A percentile compares a stretch with the other conserved stretches of the same genome.
phyloP scores from a whole-genome alignment of 495 filamentous ascomycete genomes.

The Aspergillus cavernicola region DNA sequence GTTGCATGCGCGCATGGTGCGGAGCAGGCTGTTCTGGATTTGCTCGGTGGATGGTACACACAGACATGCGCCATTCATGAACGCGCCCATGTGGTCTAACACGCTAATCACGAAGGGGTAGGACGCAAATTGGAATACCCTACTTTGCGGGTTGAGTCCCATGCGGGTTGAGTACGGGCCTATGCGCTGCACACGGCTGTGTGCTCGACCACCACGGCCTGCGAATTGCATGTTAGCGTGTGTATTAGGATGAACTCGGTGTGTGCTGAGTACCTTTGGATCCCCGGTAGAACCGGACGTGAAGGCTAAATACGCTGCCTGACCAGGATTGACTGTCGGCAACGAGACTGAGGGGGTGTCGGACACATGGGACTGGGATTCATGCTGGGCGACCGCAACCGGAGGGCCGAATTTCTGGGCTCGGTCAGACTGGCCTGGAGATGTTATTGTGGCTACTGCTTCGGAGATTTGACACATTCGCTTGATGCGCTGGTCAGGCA shows the following conservation, averaged over 20 bases:
- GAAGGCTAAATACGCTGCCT: conserved; percentile 28
- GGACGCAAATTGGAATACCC: conserved; percentile 55
- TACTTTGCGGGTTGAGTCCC: conserved; percentile 31
- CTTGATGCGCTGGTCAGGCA: no score
- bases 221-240: background rate
- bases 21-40: conserved; percentile 15
- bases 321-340: background rate
- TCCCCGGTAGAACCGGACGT: conserved; percentile 33
- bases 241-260: conserved; percentile 12
- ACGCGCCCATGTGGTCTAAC: conserved; percentile 28
- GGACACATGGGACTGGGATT: background rate
- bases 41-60: conserved; percentile 31
- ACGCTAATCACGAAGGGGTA: conserved; percentile 31
- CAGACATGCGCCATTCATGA: conserved; percentile 32
- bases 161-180: conserved; percentile 31
- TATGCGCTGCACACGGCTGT: no score
- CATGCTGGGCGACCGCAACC: background rate
- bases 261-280: conserved; percentile 31
- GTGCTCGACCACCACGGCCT: background rate
- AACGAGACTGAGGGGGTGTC: conserved; percentile 33
- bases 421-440: no score
- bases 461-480: no score
- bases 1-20: conserved; percentile 21
- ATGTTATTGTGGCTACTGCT: no score
- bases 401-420: no score